Percentiles rank a stretch among this genome's conserved stretches.
Conservation (phyloP, 371 early-diverging fungal genomes). For the Haplosporangium sp. region DNA sequence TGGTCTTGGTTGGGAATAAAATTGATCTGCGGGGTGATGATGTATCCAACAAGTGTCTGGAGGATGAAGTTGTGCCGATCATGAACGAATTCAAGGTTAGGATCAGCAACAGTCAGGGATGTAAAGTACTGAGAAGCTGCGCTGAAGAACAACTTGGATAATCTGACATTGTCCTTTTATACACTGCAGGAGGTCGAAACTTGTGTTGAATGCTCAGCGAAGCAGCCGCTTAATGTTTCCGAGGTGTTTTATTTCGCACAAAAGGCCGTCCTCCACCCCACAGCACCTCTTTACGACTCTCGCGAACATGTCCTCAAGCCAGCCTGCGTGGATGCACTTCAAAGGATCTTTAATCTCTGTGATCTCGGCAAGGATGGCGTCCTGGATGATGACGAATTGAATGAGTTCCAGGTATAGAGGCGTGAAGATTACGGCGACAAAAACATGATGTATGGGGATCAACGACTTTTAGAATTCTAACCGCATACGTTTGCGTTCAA, state of each 20-base stretch:
- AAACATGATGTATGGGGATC: too few relatives aligned
- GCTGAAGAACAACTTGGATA: neutral
- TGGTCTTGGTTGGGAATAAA: constrained; percentile 97
- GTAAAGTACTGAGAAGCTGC: neutral
- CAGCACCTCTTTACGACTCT: constrained; percentile 95
- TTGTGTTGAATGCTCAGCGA: constrained; percentile 97
- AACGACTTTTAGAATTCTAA: too few relatives aligned
- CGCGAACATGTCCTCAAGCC: constrained; percentile 92
- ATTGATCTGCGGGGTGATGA: constrained; percentile 90
- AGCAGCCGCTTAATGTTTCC: constrained; percentile 90
- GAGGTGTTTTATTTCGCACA: constrained; percentile 99
- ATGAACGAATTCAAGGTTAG: constrained; percentile 96
- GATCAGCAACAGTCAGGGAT: neutral
- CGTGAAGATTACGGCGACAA: too few relatives aligned
- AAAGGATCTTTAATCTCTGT: constrained; percentile 93
- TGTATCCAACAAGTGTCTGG: constrained; percentile 82
- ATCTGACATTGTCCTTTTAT: neutral
- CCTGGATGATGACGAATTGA: constrained; percentile 92
- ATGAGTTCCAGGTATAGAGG: constrained; percentile 89
- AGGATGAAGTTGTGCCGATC: constrained; percentile 93
- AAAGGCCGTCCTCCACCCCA: constrained; percentile 97
- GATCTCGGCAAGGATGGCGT: constrained; percentile 93
- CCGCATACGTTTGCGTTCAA: neutral
- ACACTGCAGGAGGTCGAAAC: constrained; percentile 92
- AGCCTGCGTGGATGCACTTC: constrained; percentile 89